Percentiles rank a stretch among this genome's conserved stretches.
Evolutionary conservation across 805 yeast species (phyloP).

Genomic region (Metschnikowia hibisci): DNA sequence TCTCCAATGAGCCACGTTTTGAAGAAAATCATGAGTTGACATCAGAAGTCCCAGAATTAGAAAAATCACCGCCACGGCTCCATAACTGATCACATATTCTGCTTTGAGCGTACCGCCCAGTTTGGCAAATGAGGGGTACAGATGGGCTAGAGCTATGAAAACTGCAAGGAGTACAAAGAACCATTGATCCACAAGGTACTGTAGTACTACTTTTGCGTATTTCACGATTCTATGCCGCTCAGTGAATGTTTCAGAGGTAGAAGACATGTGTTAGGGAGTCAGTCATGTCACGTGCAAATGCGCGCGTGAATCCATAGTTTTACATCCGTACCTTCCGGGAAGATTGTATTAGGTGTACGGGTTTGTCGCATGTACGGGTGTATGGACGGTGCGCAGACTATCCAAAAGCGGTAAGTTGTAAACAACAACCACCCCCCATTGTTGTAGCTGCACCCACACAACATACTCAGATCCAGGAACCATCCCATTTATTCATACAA

Average conservation of each 20-base stretch:
- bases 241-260: background rate
- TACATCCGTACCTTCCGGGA: too few species aligned
- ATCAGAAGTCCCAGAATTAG: conserved; percentile 77
- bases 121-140: conserved; percentile 79
- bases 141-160: conserved; percentile 69
- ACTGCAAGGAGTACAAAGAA: conserved; percentile 69
- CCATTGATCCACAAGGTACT: conserved; percentile 55
- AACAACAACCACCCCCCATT: background rate
- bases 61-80: conserved; percentile 84
- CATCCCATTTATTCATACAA: too few species aligned
- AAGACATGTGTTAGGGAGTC: background rate
- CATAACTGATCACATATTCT: conserved; percentile 75
- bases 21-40: conserved; percentile 56
- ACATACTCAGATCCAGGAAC: too few species aligned
- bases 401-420: conserved; percentile 1
- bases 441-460: too few species aligned
- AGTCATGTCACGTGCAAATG: too few species aligned
- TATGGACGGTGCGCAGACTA: background rate
- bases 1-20: conserved; percentile 73
- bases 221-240: background rate
- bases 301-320: too few species aligned
- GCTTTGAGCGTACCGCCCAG: conserved; percentile 75
- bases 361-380: too few species aligned
- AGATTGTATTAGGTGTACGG: background rate
- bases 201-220: conserved; percentile 14